phyloP scores from a whole-genome alignment of 805 yeast species.

The Cephaloascus fragrans region DNA sequence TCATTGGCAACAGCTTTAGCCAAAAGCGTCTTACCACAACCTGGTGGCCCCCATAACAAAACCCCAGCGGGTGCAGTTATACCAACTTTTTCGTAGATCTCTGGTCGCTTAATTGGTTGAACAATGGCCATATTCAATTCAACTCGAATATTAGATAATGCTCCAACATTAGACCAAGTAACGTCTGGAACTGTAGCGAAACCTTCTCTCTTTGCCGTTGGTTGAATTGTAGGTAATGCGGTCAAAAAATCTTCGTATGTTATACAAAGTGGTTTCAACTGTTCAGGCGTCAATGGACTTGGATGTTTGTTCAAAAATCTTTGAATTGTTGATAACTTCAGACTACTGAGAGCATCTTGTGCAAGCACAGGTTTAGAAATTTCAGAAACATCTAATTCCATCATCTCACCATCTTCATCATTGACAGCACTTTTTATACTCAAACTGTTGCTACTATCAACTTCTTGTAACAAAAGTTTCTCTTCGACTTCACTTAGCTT shows the following conservation, averaged over 20 bases:
- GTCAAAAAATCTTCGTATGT: conserved; percentile 69
- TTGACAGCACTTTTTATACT: too few species aligned
- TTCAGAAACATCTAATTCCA: neutral
- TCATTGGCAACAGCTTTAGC: conserved; percentile 99
- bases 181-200: conserved; percentile 98
- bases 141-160: conserved; percentile 66
- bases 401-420: neutral
- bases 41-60: conserved; percentile 98
- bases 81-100: conserved; percentile 81
- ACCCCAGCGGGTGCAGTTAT: conserved; percentile 97
- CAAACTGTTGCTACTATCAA: neutral
- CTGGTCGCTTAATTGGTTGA: conserved; percentile 91
- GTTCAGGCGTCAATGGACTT: conserved; percentile 64
- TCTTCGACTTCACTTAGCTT: conserved; percentile 36
- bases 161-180: conserved; percentile 93
- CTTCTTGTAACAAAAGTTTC: conserved; percentile 7
- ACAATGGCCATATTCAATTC: conserved; percentile 96
- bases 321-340: conserved; percentile 57
- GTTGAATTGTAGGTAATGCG: conserved; percentile 91
- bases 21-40: conserved; percentile 93
- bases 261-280: conserved; percentile 68
- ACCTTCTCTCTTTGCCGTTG: conserved; percentile 96
- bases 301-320: conserved; percentile 69
- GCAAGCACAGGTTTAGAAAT: neutral
- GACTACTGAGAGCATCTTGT: neutral